phyloP scores from a whole-genome alignment of 2,329 filamentous ascomycete species.

The Gaeumannomyces sp. region DNA sequence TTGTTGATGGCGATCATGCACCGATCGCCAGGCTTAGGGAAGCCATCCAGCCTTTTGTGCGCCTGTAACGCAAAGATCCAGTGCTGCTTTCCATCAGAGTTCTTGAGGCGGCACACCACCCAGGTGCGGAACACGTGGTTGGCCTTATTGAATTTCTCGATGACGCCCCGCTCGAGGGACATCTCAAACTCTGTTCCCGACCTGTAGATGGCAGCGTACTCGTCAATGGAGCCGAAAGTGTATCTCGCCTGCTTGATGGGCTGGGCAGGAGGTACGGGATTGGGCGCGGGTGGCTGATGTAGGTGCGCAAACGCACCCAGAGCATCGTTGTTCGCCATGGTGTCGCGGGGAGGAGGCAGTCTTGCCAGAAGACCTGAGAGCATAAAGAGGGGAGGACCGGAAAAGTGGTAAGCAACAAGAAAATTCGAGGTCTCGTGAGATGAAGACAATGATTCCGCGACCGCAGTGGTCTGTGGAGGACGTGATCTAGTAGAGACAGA shows the following conservation, averaged over 20 bases:
- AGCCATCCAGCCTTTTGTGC: not conserved
- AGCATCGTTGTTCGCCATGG: not conserved
- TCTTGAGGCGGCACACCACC: constrained; percentile 11
- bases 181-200: constrained; percentile 15
- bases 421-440: no score
- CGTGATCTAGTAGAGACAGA: no score
- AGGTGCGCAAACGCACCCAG: not conserved
- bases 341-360: no score
- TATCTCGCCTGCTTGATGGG: not conserved
- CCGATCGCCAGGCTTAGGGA: constrained; percentile 15
- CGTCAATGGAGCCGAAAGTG: constrained; percentile 12
- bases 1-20: constrained; percentile 1
- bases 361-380: no score
- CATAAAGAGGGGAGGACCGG: no score
- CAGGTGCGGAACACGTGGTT: constrained; percentile 16
- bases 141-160: constrained; percentile 29
- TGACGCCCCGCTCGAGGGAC: constrained; percentile 18
- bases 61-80: constrained; percentile 17
- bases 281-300: not conserved
- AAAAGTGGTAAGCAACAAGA: no score
- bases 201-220: constrained; percentile 14
- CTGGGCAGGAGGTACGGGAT: not conserved
- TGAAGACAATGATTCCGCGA: no score
- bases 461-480: no score
- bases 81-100: constrained; percentile 9